A percentile compares a stretch with the other conserved stretches of the same genome.
Conservation (phyloP, 306 rosid genomes). For the Aeschynomene evenia region DNA sequence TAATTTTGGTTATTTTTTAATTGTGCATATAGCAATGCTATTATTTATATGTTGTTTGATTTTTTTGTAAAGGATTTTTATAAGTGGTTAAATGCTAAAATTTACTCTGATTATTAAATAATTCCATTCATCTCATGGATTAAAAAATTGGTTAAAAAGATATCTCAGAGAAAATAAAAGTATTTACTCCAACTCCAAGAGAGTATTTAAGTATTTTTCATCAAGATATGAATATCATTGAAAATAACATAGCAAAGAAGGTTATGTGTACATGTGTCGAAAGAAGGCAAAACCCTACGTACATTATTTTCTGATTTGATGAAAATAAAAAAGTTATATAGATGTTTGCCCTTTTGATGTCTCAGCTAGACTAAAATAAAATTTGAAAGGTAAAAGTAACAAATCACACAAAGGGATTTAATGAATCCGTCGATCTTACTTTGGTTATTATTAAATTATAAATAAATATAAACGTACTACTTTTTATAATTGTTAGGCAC, state of each 20-base stretch:
- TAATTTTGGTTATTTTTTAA: too few relatives aligned
- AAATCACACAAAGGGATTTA: conserved; percentile 18
- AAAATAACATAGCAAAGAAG: conserved; percentile 15
- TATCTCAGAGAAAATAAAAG: too few relatives aligned
- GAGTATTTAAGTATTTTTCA: too few relatives aligned
- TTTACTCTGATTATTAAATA: too few relatives aligned
- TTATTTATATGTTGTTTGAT: too few relatives aligned
- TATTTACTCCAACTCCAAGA: too few relatives aligned
- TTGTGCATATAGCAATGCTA: too few relatives aligned
- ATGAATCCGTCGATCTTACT: conserved; percentile 38
- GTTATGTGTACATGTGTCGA: conserved; percentile 35
- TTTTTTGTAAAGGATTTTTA: too few relatives aligned
- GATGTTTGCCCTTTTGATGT: conserved; percentile 34
- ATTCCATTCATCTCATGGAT: too few relatives aligned
- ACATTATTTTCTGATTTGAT: background rate
- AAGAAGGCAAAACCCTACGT: conserved; percentile 25
- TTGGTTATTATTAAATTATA: conserved; percentile 5
- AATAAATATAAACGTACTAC: background rate
- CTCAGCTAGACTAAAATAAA: conserved; percentile 25
- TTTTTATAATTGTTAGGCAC: conserved; percentile 20
- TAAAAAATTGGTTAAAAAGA: too few relatives aligned
- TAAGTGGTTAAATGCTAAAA: too few relatives aligned
- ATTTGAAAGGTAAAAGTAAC: conserved; percentile 13
- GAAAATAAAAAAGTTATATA: background rate
- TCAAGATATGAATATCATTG: background rate